phyloP scores from a whole-genome alignment of 805 yeast species.

The Candida koratica region DNA sequence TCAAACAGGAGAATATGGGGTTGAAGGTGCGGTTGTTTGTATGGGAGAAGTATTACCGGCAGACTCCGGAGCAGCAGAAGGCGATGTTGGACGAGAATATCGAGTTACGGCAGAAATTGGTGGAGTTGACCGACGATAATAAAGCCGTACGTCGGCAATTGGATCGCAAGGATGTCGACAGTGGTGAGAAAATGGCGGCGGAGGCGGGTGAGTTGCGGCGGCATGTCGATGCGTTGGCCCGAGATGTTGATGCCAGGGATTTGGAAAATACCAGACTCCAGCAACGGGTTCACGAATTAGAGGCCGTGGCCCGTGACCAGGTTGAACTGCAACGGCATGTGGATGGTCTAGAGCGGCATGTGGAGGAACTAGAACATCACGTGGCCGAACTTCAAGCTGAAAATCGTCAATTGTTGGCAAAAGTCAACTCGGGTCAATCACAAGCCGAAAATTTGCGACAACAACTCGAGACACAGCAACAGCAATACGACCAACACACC shows the following conservation, averaged over 20 bases:
- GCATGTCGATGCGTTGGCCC: not conserved
- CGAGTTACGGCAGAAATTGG: slow-evolving; percentile 26
- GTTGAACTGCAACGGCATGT: not conserved
- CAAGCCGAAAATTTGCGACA: slow-evolving; percentile 18
- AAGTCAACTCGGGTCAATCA: slow-evolving; percentile 8
- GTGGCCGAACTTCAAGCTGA: not conserved
- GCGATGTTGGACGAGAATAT: slow-evolving; percentile 38
- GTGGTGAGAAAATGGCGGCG: not conserved
- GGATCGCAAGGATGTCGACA: not conserved
- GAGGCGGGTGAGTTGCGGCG: not conserved
- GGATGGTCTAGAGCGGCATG: not conserved
- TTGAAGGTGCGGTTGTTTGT: slow-evolving; percentile 43
- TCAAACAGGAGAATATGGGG: slow-evolving; percentile 42
- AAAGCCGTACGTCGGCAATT: slow-evolving; percentile 9
- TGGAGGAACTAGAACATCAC: not conserved
- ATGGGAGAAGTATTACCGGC: slow-evolving; percentile 35
- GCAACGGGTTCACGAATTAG: slow-evolving; percentile 4
- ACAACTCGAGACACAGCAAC: slow-evolving; percentile 14
- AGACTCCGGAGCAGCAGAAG: slow-evolving; percentile 40
- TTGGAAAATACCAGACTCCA: slow-evolving; percentile 6
- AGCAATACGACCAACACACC: slow-evolving; percentile 10
- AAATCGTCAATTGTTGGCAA: slow-evolving; percentile 2
- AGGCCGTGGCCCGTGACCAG: not conserved
- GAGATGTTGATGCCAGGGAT: not conserved
- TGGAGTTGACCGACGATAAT: slow-evolving; percentile 15